phyloP scores from a whole-genome alignment of 2,329 filamentous ascomycete species.

The Alternaria sp. region DNA sequence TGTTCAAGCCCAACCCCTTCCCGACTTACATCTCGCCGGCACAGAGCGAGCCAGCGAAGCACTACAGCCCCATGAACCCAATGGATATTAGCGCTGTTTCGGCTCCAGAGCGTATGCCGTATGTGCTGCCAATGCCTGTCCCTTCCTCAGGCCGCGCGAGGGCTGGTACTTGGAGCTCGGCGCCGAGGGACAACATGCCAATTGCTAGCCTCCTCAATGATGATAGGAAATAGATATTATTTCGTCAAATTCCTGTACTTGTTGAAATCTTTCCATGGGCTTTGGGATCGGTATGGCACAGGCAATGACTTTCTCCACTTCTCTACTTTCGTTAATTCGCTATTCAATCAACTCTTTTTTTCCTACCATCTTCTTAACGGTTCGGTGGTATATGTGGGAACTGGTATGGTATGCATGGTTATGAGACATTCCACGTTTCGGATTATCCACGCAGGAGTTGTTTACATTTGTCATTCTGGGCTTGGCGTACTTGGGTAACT shows the following conservation, averaged over 20 bases:
- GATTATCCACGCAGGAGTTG: slow-evolving; percentile 1
- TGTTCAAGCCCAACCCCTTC: slow-evolving; percentile 42
- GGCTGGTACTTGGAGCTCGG: slow-evolving; percentile 49
- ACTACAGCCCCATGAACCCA: slow-evolving; percentile 45
- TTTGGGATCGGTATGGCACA: slow-evolving; percentile 6
- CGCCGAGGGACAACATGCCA: slow-evolving; percentile 50
- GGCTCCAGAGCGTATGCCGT: slow-evolving; percentile 46
- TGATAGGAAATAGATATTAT: slow-evolving; percentile 40
- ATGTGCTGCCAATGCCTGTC: slow-evolving; percentile 50
- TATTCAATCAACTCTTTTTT: slow-evolving; percentile 14
- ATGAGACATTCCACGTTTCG: slow-evolving; percentile 11
- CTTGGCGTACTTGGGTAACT: neutral
- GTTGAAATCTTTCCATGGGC: neutral
- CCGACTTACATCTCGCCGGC: slow-evolving; percentile 43
- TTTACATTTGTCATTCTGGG: slow-evolving; percentile 1
- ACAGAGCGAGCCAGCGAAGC: slow-evolving; percentile 41
- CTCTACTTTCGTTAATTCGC: slow-evolving; percentile 38
- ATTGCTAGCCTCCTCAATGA: slow-evolving; percentile 52
- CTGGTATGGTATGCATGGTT: slow-evolving; percentile 1
- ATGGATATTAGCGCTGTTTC: slow-evolving; percentile 44
- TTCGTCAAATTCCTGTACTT: slow-evolving; percentile 1
- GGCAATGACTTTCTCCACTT: slow-evolving; percentile 19
- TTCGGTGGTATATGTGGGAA: neutral
- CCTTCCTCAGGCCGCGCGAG: slow-evolving; percentile 44
- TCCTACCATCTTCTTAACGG: neutral